Evolutionary conservation across 2,329 filamentous ascomycete species (phyloP).

Genomic region (Cordyceps farinosa): DNA sequence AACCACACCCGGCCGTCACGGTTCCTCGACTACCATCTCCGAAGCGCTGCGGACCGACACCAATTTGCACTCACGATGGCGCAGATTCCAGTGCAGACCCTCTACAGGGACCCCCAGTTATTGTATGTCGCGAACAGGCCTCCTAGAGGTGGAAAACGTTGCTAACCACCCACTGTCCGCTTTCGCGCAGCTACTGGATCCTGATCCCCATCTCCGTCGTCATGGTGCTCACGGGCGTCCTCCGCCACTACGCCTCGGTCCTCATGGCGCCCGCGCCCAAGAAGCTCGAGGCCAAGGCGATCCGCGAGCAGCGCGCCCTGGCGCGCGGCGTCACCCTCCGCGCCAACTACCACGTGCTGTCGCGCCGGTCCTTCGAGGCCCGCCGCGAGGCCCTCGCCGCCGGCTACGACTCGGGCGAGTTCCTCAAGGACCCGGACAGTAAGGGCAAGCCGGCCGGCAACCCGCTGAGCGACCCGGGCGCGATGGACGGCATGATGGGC

Average conservation of each 20-base stretch:
- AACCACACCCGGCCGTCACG: not conserved
- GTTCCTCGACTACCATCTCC: not conserved
- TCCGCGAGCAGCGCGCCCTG: conserved; percentile 83
- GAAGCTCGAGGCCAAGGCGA: conserved; percentile 67
- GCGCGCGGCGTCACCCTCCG: conserved; percentile 82
- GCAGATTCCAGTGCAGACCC: conserved; percentile 83
- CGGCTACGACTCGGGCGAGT: conserved; percentile 80
- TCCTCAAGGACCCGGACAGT: conserved; percentile 82
- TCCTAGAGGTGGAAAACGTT: no score
- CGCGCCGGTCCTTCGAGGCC: conserved; percentile 69
- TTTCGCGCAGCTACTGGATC: conserved; percentile 83
- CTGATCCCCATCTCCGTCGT: conserved; percentile 94
- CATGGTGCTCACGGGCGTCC: conserved; percentile 93
- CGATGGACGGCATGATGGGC: conserved; percentile 99
- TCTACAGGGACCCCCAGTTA: conserved; percentile 95
- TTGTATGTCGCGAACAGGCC: conserved; percentile 61
- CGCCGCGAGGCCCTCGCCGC: conserved; percentile 78
- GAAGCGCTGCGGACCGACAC: not conserved
- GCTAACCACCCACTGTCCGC: not conserved
- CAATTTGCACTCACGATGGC: conserved; percentile 58
- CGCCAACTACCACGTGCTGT: conserved; percentile 75
- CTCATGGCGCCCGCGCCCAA: conserved; percentile 84
- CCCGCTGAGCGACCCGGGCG: conserved; percentile 89
- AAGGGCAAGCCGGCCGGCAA: conserved; percentile 86
- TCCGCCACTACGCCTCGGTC: conserved; percentile 94